These are phyloP conservation scores for Luffa aegyptiaca DNA, from an alignment of 306 rosid genomes.

Conservation along the genomic window DNA sequence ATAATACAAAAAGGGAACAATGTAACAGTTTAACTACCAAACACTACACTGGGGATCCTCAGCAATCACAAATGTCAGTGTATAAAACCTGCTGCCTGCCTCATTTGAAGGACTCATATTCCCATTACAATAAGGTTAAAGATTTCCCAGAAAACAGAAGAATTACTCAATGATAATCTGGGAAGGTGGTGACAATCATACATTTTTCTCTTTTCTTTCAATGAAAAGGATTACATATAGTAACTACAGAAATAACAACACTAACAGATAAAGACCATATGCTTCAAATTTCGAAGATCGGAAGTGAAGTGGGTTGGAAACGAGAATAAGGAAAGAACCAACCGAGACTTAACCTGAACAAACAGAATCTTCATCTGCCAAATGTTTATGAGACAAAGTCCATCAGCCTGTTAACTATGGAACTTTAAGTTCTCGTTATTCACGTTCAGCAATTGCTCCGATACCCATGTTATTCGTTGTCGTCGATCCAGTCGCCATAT, in stretches of 20 bases:
- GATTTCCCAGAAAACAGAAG: background rate
- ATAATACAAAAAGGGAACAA: background rate
- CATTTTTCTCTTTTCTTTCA: background rate
- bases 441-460: background rate
- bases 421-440: slow-evolving; percentile 8
- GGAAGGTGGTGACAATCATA: background rate
- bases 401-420: background rate
- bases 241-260: slow-evolving; percentile 1
- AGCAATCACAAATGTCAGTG: slow-evolving; percentile 1
- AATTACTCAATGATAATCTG: background rate
- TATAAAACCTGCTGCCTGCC: background rate
- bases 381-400: slow-evolving; percentile 1
- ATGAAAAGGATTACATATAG: background rate
- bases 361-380: slow-evolving; percentile 16
- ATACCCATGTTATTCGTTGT: slow-evolving; percentile 41
- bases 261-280: background rate
- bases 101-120: background rate
- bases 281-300: background rate
- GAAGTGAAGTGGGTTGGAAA: background rate
- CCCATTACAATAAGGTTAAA: background rate
- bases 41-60: background rate
- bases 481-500: slow-evolving; percentile 98
- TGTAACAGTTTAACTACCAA: background rate
- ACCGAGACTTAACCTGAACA: slow-evolving; percentile 18
- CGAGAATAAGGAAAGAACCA: background rate